Evolutionary conservation across 108 stramenopile genomes (phyloP).

Genomic region (Ochromonas danica): DNA sequence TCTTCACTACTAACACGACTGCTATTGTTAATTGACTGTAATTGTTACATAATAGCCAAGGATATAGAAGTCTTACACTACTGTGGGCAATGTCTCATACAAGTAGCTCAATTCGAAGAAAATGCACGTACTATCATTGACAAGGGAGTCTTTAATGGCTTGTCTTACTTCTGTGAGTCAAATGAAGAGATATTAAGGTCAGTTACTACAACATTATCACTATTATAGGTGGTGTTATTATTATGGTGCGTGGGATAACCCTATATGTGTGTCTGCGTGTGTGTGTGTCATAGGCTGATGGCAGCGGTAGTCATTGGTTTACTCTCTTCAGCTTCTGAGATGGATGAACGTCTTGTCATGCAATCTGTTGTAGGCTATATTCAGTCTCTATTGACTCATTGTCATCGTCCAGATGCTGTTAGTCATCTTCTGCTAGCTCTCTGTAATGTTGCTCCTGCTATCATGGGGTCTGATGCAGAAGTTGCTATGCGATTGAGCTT

Average conservation of each 20-base stretch:
- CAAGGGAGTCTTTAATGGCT: not conserved
- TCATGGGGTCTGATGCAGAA: not conserved
- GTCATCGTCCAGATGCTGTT: not conserved
- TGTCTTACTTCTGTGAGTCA: too few relatives aligned
- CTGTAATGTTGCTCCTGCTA: not conserved
- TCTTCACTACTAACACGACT: not conserved
- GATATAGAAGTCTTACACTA: not conserved
- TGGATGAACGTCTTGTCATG: conserved; percentile 7
- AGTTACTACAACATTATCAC: too few relatives aligned
- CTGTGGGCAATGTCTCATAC: not conserved
- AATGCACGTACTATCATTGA: not conserved
- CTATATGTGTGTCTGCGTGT: too few relatives aligned
- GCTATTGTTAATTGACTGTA: not conserved
- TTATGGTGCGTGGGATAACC: too few relatives aligned
- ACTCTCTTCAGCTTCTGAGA: not conserved
- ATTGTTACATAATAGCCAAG: not conserved
- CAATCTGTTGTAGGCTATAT: not conserved
- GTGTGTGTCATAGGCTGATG: too few relatives aligned
- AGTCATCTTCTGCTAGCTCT: not conserved
- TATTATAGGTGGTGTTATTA: too few relatives aligned
- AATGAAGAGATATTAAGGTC: too few relatives aligned
- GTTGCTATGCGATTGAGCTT: not conserved
- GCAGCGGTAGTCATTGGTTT: not conserved
- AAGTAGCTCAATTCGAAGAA: not conserved
- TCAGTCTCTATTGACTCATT: not conserved